Base-by-base conservation (phyloP, 306 rosid genomes). In the Fragaria nilgerrensis region DNA sequence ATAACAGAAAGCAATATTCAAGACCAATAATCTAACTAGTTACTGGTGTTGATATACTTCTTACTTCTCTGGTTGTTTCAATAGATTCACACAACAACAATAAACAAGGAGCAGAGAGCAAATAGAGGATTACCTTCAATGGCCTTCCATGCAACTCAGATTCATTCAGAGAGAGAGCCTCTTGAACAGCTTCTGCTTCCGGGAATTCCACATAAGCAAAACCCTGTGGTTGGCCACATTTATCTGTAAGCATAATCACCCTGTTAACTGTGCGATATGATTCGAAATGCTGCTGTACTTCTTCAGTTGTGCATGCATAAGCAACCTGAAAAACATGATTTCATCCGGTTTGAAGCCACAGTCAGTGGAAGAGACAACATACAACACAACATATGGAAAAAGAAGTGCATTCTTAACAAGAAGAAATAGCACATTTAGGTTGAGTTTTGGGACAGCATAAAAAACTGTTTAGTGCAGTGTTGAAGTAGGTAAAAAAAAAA, bases 301-400 rank as follows among this genome's bases (percentile, higher is more conserved):
- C 97, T 84, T 94, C 98, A 82, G 98, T 97, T 4, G 98, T 90
- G 86, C 98, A 92, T 37, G 96, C 94, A 82, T 90, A 92, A 85
- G 90, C 98, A 79, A 92, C 98, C 97, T 94, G 86, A 74, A 84
- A 78, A 65, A 82, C 55, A 80, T 43, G 13, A 81, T 75, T 77
- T 76, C 78, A 45, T 71, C 62, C 87, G 75, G 41, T 45, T 75
- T 82, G 72, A 5, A 74, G 77, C 67, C 53, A 44, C 56, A 87
- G 73, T 68, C 74, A 71, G 68, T 44, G 77, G 61, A 77, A 52
- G 9, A 77, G 5, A 32, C 68, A 39, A 22, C 49, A 78, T 5
- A 39, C 25, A 55, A 14, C 52, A 75, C 4, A 44, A 20, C 4
- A 36, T 36, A 67, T 6, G 0, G 0, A 58, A 16, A 70, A 68